These are phyloP conservation scores for Prunus mume DNA, from an alignment of 306 rosid species.

Conservation along the genomic window DNA sequence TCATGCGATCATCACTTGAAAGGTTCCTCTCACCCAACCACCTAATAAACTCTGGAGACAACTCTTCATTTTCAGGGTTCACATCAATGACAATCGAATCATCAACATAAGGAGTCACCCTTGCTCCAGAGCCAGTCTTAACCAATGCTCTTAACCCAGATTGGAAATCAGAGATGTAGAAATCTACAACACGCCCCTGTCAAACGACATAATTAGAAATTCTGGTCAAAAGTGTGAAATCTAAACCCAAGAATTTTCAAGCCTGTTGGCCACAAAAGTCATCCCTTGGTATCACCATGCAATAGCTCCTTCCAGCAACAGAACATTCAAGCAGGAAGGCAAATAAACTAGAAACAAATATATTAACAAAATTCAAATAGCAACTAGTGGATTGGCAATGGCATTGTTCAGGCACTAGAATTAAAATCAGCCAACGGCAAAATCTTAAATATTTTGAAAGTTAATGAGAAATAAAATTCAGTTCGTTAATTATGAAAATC, in stretches of 20 bases:
- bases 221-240: conserved; percentile 26
- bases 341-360: not conserved
- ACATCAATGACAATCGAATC: conserved; percentile 66
- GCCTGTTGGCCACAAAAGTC: not conserved
- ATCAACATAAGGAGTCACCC: conserved; percentile 91
- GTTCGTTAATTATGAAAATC: not conserved
- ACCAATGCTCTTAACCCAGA: conserved; percentile 98
- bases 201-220: conserved; percentile 27
- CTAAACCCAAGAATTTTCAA: not conserved
- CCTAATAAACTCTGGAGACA: conserved; percentile 75
- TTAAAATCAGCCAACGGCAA: not conserved
- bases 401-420: not conserved
- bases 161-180: conserved; percentile 98
- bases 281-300: not conserved
- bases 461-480: not conserved
- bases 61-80: conserved; percentile 65
- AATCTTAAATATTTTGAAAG: not conserved
- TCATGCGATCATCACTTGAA: conserved; percentile 75
- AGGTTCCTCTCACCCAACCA: conserved; percentile 92
- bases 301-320: not conserved
- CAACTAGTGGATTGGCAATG: not conserved
- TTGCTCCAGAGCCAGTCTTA: conserved; percentile 88
- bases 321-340: not conserved
- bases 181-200: conserved; percentile 95
- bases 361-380: not conserved